Evolutionary conservation across 164 flowering plant genomes (phyloP).

Genomic region (Litsea cubeba): DNA sequence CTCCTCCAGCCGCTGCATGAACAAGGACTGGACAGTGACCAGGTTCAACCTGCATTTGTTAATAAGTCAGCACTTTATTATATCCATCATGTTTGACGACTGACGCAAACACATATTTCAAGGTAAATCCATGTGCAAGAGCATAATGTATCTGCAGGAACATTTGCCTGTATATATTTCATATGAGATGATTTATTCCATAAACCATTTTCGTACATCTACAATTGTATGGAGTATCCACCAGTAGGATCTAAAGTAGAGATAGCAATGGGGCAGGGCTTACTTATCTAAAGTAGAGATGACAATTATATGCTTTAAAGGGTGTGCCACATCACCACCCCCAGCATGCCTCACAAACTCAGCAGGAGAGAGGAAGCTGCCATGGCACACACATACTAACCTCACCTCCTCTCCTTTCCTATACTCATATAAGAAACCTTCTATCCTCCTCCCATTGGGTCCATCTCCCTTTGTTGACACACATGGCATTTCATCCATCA

Average conservation of each 20-base stretch:
- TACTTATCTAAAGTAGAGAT: not conserved
- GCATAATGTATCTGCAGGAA: too few species aligned
- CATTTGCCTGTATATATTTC: too few species aligned
- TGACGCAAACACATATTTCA: too few species aligned
- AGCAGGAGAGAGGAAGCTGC: constrained; percentile 66
- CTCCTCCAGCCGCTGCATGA: constrained; percentile 97
- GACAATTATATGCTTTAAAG: constrained; percentile 70
- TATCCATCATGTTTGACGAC: too few species aligned
- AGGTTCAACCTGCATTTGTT: constrained; percentile 53
- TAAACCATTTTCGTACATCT: too few species aligned
- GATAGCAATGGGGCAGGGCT: too few species aligned
- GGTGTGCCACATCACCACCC: constrained; percentile 64
- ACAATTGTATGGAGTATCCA: too few species aligned
- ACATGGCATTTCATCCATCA: constrained; percentile 67
- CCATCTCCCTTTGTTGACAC: constrained; percentile 74
- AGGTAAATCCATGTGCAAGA: too few species aligned
- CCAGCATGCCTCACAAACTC: constrained; percentile 89
- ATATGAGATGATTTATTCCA: too few species aligned
- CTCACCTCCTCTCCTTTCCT: constrained; percentile 71
- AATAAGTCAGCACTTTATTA: too few species aligned
- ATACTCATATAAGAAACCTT: constrained; percentile 73
- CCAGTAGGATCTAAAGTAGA: too few species aligned
- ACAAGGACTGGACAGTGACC: constrained; percentile 79
- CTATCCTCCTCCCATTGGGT: constrained; percentile 56
- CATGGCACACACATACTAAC: constrained; percentile 88